Percentiles rank a stretch among this genome's conserved stretches.
These are phyloP conservation scores for Coniochaeta hoffmannii DNA, from an alignment of 2,329 filamentous ascomycete genomes.

Conservation along the genomic window DNA sequence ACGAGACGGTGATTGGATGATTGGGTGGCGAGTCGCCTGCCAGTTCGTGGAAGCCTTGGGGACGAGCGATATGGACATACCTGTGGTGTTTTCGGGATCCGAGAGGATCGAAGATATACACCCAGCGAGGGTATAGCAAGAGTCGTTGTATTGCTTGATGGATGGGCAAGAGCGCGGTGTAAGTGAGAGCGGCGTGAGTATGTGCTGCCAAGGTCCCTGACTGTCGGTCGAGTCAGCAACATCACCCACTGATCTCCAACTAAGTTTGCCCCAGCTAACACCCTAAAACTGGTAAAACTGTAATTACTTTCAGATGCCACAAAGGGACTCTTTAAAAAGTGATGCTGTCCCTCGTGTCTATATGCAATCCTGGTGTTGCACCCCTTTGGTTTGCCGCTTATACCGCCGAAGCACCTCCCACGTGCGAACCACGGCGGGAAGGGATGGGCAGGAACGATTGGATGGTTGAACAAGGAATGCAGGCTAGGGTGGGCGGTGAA, in stretches of 20 bases:
- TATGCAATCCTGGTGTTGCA: background rate
- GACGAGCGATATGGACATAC: background rate
- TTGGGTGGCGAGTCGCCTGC: background rate
- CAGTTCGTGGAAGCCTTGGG: background rate
- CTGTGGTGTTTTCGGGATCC: background rate
- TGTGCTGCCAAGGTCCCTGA: background rate
- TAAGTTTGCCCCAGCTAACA: background rate
- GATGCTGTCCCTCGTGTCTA: background rate
- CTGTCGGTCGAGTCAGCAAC: background rate
- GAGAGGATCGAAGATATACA: background rate
- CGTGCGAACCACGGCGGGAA: background rate
- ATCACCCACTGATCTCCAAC: background rate
- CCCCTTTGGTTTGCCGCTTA: background rate
- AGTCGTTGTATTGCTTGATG: background rate
- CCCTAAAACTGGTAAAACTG: background rate
- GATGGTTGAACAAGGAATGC: background rate
- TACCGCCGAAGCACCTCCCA: background rate
- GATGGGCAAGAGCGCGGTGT: background rate
- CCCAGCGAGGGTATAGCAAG: background rate
- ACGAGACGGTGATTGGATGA: background rate
- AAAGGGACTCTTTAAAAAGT: background rate
- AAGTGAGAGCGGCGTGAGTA: background rate
- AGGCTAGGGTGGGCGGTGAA: background rate
- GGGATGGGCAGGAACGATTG: slow-evolving; percentile 1
- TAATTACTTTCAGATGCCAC: background rate